These are phyloP conservation scores for Ascosphaera apis DNA, from an alignment of 2,329 filamentous ascomycete species.

Conservation along the genomic window DNA sequence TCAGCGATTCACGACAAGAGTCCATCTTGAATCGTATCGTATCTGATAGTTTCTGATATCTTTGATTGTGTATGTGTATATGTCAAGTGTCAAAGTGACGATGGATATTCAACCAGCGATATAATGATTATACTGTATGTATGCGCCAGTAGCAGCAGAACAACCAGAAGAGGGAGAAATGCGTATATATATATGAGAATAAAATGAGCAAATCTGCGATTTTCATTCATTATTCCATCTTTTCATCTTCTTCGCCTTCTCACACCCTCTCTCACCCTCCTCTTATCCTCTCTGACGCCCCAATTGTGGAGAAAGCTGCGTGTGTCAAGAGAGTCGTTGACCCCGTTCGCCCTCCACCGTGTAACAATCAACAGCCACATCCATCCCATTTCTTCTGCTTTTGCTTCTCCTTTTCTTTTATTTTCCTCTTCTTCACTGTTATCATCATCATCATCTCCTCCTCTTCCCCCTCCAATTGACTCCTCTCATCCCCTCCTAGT, in stretches of 20 bases:
- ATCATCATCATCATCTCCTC: slow-evolving; percentile 7
- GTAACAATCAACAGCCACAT: neutral
- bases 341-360: slow-evolving; percentile 5
- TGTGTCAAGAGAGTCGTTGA: slow-evolving; percentile 6
- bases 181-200: neutral
- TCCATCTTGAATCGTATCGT: neutral
- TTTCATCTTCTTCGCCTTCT: slow-evolving; percentile 4
- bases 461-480: slow-evolving; percentile 6
- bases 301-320: too few species aligned
- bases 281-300: slow-evolving; percentile 8
- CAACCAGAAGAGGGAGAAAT: slow-evolving; percentile 3
- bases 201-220: neutral
- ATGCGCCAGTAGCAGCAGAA: neutral
- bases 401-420: slow-evolving; percentile 7
- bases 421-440: too few species aligned
- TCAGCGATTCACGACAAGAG: slow-evolving; percentile 11
- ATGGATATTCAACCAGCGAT: neutral
- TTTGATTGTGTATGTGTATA: neutral
- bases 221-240: neutral
- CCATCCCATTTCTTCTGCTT: slow-evolving; percentile 9
- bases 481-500: neutral
- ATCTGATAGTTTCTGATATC: slow-evolving; percentile 1
- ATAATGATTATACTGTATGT: neutral
- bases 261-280: slow-evolving; percentile 11
- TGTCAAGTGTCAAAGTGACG: neutral